phyloP scores from a whole-genome alignment of 2,329 filamentous ascomycete species.

The Gaeumannomyces tritici region DNA sequence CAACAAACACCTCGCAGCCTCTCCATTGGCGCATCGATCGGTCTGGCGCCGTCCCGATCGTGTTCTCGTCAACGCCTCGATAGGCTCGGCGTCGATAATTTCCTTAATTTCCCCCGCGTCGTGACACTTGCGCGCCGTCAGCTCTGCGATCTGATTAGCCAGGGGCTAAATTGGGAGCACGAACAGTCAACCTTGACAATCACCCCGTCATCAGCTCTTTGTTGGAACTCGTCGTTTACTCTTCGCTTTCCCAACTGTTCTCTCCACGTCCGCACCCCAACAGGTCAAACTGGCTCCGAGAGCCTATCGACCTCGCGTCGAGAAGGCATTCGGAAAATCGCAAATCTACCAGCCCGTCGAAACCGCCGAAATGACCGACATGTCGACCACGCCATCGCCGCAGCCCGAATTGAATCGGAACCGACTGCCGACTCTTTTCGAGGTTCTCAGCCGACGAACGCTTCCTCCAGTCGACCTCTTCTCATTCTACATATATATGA shows the following conservation, averaged over 20 bases:
- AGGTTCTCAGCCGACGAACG: slow-evolving; percentile 90
- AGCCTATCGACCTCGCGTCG: not conserved
- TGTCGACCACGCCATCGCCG: slow-evolving; percentile 34
- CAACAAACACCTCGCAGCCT: not conserved
- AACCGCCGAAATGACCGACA: slow-evolving; percentile 24
- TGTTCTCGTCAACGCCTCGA: not conserved
- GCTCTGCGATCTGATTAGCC: not conserved
- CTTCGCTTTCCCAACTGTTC: not conserved
- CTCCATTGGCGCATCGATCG: not conserved
- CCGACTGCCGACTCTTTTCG: slow-evolving; percentile 86
- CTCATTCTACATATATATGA: slow-evolving; percentile 99
- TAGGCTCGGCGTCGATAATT: not conserved
- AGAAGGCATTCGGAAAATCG: not conserved
- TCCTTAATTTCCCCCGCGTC: not conserved
- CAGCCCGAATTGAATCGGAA: slow-evolving; percentile 59
- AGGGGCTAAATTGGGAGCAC: not conserved
- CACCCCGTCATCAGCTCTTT: not conserved
- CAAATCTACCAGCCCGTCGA: not conserved
- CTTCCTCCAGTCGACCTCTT: slow-evolving; percentile 92
- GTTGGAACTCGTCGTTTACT: not conserved
- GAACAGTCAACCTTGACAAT: not conserved
- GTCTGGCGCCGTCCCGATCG: not conserved
- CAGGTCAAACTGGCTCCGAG: not conserved
- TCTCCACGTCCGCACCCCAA: not conserved
- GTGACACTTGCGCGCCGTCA: not conserved